Evolutionary conservation across 305 asterid species (phyloP), one percentile per base, ranked within the genome.

Genomic region (Solanum aculeatissimum): DNA sequence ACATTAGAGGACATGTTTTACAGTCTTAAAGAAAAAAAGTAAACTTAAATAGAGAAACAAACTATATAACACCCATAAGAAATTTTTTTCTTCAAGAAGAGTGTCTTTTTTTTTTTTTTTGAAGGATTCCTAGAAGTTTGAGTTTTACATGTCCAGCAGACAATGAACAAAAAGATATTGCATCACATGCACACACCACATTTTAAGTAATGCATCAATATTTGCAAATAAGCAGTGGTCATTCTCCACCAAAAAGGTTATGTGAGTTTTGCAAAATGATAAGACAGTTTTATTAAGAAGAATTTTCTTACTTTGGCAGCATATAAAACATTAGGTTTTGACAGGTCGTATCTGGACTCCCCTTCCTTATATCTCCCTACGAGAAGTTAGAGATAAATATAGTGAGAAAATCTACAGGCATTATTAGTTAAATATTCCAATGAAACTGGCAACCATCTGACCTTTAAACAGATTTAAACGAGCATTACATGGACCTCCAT

Each of bases 291-390:
- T 77, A 77, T 65, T 13, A 84, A 68, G 23, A 71, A 43, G 35
- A 62, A 66, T 79, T 82, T 69, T 51, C 97, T 91, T 89, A 95
- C 98, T 86, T 80, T 86, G 32, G 94, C 86, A 81, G 97, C 97
- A 89, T 89, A 87, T 80, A 86, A 86, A 25, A 87, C 81, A 81
- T 85, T 86, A 88, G 78, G 82, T 79, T 89, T 87, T 86, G 98
- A 90, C 84, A 93, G 86, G 88, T 88, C 91, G 90, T 94, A 94
- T 93, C 98, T 93, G 42, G 96, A 92, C 92, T 94, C 98, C 89
- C 95, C 98, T 93, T 96, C 98, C 83, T 90, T 90, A 86, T 94
- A 93, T 85, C 93, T 89, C 86, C 98, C 98, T 96, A 84, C 62
- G 68, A 25, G 86, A 58, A 85, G 65, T 77, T 2, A 27, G 82